Evolutionary conservation across 768 basidiomycete genomes (phyloP).

Genomic region (Favolaschia claudopus): DNA sequence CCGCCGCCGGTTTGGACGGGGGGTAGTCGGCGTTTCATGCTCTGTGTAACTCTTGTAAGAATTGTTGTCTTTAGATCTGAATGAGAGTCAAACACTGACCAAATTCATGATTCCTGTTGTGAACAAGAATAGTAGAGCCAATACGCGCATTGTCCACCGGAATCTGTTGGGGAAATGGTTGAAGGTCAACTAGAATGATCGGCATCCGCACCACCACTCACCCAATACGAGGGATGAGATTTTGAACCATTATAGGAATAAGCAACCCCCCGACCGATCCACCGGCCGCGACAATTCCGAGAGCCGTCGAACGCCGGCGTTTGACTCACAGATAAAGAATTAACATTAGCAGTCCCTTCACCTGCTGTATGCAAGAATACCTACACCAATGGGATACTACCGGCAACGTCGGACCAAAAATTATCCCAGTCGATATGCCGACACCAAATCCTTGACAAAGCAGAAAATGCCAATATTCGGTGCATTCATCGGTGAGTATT

Average conservation of each 20-base stretch:
- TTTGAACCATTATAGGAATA: slow-evolving; percentile 67
- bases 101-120: slow-evolving; percentile 64
- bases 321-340: slow-evolving; percentile 5
- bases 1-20: slow-evolving; percentile 62
- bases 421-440: slow-evolving; percentile 67
- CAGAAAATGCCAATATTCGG: slow-evolving; percentile 78
- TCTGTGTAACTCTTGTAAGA: slow-evolving; percentile 30
- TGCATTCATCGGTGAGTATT: slow-evolving; percentile 77
- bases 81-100: slow-evolving; percentile 29
- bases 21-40: slow-evolving; percentile 60
- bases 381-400: slow-evolving; percentile 81
- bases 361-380: slow-evolving; percentile 28
- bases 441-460: slow-evolving; percentile 75
- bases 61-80: neutral
- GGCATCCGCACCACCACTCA: slow-evolving; percentile 28
- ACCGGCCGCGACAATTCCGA: slow-evolving; percentile 71
- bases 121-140: slow-evolving; percentile 67
- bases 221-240: slow-evolving; percentile 58
- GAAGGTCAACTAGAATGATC: neutral
- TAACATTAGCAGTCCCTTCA: too few species aligned
- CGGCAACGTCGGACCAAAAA: slow-evolving; percentile 68
- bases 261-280: slow-evolving; percentile 74
- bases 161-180: slow-evolving; percentile 54
- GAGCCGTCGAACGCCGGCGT: slow-evolving; percentile 33
- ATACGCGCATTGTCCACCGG: slow-evolving; percentile 76